Conservation (phyloP, 495 filamentous ascomycete genomes). For the Amphirosellinia nigrospora region DNA sequence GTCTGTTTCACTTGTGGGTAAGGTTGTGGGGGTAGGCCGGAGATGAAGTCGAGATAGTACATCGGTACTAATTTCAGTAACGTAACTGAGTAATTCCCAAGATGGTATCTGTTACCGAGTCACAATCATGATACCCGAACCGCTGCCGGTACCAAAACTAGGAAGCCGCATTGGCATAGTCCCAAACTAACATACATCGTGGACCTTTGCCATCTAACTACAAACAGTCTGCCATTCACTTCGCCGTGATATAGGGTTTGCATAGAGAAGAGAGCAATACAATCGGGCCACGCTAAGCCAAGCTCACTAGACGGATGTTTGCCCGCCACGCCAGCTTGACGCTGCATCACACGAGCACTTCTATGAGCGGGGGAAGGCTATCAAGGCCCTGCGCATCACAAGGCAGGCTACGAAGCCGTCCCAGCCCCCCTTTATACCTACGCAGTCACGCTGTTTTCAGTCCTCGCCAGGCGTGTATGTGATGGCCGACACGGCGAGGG, state of each 20-base stretch:
- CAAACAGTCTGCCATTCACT: neutral
- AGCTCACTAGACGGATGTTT: conserved; percentile 19
- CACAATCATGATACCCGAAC: neutral
- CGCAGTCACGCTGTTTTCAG: conserved; percentile 7
- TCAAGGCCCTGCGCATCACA: conserved; percentile 1
- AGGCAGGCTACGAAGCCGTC: neutral
- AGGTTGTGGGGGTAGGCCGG: conserved; percentile 8
- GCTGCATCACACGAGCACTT: conserved; percentile 5
- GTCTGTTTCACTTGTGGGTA: conserved; percentile 5
- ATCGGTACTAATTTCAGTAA: conserved; percentile 9
- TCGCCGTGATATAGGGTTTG: neutral
- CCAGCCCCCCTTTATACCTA: neutral
- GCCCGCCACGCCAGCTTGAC: conserved; percentile 11
- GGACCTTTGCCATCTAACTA: neutral
- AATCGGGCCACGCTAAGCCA: neutral
- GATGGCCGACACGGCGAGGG: conserved; percentile 12
- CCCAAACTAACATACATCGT: neutral
- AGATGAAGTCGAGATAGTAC: neutral
- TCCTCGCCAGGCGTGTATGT: conserved; percentile 20
- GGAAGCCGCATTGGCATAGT: neutral
- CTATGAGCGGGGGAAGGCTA: conserved; percentile 7
- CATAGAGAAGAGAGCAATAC: neutral
- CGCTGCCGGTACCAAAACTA: neutral
- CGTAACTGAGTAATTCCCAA: neutral
- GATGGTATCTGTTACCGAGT: neutral